These are phyloP conservation scores for Trypanosoma brucei DNA, from an alignment of 208 protist genomes.

Conservation along the genomic window DNA sequence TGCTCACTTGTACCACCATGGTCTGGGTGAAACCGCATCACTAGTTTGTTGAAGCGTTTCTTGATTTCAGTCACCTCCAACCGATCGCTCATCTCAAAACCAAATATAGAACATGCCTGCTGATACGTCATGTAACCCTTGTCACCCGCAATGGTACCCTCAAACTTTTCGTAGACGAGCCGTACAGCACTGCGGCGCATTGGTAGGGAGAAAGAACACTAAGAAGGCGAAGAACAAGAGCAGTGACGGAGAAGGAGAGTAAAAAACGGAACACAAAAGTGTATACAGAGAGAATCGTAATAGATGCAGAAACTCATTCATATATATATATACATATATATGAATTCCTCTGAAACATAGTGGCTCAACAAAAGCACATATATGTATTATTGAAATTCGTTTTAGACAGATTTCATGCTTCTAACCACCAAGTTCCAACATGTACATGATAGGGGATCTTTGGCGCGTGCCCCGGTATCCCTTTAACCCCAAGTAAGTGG, in stretches of 20 bases:
- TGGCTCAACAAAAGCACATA: too few relatives aligned
- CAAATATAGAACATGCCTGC: constrained; percentile 85
- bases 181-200: constrained; percentile 30
- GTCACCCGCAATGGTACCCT: constrained; percentile 65
- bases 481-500: constrained; percentile 82
- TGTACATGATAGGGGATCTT: too few relatives aligned
- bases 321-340: too few relatives aligned
- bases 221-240: constrained; percentile 1
- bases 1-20: constrained; percentile 75
- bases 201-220: constrained; percentile 6
- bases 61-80: constrained; percentile 73
- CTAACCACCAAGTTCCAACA: too few relatives aligned
- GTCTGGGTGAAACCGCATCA: constrained; percentile 76
- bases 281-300: too few relatives aligned
- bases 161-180: constrained; percentile 28
- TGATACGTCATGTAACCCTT: constrained; percentile 83
- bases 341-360: too few relatives aligned
- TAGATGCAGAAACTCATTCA: too few relatives aligned
- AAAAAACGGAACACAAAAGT: too few relatives aligned
- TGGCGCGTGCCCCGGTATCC: background rate
- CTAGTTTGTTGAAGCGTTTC: constrained; percentile 74
- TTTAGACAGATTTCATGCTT: too few relatives aligned
- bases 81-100: constrained; percentile 74
- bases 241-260: background rate
- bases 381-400: too few relatives aligned